Conservation (phyloP, 2,329 filamentous ascomycete genomes). For the Colletotrichum lini region DNA sequence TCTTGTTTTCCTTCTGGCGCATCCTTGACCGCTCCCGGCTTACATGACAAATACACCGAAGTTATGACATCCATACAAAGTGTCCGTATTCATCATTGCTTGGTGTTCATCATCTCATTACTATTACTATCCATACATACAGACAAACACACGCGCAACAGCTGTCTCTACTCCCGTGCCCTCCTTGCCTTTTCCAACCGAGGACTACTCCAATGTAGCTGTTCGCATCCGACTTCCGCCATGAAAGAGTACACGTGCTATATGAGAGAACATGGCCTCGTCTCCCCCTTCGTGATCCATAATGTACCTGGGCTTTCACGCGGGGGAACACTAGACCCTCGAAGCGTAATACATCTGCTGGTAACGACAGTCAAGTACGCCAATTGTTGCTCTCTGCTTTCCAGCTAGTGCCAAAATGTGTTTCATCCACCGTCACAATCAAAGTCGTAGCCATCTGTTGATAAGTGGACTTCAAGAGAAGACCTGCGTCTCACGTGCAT, state of each 20-base stretch:
- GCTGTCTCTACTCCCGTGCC: slow-evolving; percentile 14
- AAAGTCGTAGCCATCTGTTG: slow-evolving; percentile 24
- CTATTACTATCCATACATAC: slow-evolving; percentile 42
- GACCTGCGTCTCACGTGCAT: slow-evolving; percentile 30
- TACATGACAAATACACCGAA: background rate
- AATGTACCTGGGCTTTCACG: slow-evolving; percentile 10
- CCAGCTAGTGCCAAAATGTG: slow-evolving; percentile 14
- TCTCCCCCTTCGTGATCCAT: slow-evolving; percentile 7
- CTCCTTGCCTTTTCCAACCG: slow-evolving; percentile 31
- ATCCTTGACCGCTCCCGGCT: background rate
- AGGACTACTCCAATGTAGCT: slow-evolving; percentile 27
- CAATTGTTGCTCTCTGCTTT: slow-evolving; percentile 15
- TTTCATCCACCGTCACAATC: slow-evolving; percentile 24
- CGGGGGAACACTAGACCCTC: slow-evolving; percentile 7
- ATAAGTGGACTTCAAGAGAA: slow-evolving; percentile 14
- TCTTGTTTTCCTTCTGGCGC: background rate
- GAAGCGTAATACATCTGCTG: slow-evolving; percentile 1
- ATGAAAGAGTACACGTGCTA: slow-evolving; percentile 23
- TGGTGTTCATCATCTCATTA: slow-evolving; percentile 41
- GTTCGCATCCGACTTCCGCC: slow-evolving; percentile 8
- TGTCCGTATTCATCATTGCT: slow-evolving; percentile 3
- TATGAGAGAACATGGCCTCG: slow-evolving; percentile 15
- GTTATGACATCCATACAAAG: background rate
- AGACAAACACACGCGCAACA: slow-evolving; percentile 22
- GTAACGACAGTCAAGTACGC: slow-evolving; percentile 34